Base-by-base conservation (phyloP, 306 rosid species). In the Mimosa bimucronata region DNA sequence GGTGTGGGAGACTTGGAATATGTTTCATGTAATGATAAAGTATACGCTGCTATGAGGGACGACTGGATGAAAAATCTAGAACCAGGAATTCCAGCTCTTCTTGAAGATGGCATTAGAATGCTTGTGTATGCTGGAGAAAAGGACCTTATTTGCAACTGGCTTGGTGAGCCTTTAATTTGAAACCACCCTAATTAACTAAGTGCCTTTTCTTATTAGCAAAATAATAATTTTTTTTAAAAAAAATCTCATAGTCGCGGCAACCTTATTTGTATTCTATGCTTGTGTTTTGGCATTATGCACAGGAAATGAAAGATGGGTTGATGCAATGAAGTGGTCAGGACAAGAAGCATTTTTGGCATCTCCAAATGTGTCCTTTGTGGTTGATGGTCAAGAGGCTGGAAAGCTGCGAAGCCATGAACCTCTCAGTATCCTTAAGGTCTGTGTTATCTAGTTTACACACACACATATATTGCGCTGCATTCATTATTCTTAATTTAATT, bases 1-100 rank as follows among this genome's bases (percentile, higher is more conserved):
- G 98, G 99, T 12, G 99, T 95, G 14, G 98, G 99, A 70, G 76
- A 89, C 70, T 45, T 89, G 82, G 84, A 89, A 41, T 95, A 88
- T 93, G 38, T 87, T 90, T 48, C 68, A 70, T 19, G 97, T 90
- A 41, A 83, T 95, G 97, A 55, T 2, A 2, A 0, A 7, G 62
- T 55, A 21, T 55, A 21, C 29, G 1, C 62, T 21, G 29, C 26
- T 21, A 55, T 55, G 62, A 55, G 12, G 29, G 23, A 21, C 7
- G 99, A 95, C 66, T 93, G 98, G 99, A 95, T 95, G 99, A 93
- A 83, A 88, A 93, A 95, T 89, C 92, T 95, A 4, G 99, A 95
- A 90, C 89, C 86, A n/a, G 93, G 88, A 23, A 95, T 95, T 81
- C 99, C 99, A 37, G 37, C 90, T 58, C 96, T 95, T 64, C 91